Conservation (phyloP, 805 yeast genomes). For the Hanseniaspora thailandica region DNA sequence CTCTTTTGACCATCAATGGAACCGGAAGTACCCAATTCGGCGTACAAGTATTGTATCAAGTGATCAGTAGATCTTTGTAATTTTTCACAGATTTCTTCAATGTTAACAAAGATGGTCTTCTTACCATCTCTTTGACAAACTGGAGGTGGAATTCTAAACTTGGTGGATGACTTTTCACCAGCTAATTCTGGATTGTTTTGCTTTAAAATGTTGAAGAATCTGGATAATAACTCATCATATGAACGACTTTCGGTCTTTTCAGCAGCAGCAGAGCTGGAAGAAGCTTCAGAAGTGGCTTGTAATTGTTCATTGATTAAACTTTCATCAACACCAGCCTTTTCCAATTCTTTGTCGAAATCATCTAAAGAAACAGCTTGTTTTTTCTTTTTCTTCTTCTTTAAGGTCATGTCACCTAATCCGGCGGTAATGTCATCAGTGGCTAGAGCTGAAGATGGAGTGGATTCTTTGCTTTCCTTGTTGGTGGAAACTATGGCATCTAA, state of each 20-base stretch:
- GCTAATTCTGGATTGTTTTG: constrained; percentile 97
- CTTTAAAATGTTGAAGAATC: constrained; percentile 78
- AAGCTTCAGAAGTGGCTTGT: constrained; percentile 20
- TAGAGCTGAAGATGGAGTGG: constrained; percentile 25
- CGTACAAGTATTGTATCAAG: constrained; percentile 89
- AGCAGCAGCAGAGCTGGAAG: constrained; percentile 15
- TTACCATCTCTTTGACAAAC: constrained; percentile 95
- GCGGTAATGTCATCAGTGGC: constrained; percentile 39
- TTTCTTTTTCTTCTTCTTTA: constrained; percentile 78
- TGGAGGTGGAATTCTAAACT: constrained; percentile 96
- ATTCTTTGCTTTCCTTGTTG: constrained; percentile 76
- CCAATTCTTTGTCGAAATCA: constrained; percentile 81
- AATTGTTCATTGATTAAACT: constrained; percentile 28
- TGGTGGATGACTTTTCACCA: constrained; percentile 84
- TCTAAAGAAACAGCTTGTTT: constrained; percentile 50
- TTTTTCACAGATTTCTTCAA: constrained; percentile 85
- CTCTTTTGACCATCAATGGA: constrained; percentile 97
- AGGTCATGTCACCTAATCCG: constrained; percentile 55
- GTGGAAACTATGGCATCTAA: constrained; percentile 25
- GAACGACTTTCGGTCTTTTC: constrained; percentile 25
- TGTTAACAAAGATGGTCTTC: constrained; percentile 91
- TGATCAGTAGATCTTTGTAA: constrained; percentile 96
- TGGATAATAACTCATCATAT: constrained; percentile 62
- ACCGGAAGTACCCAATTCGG: constrained; percentile 98
- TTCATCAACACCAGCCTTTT: constrained; percentile 74